Percentiles rank a stretch among this genome's conserved stretches.
Conservation (phyloP, 139 green algal genomes). For the Volvox reticuliferus region DNA sequence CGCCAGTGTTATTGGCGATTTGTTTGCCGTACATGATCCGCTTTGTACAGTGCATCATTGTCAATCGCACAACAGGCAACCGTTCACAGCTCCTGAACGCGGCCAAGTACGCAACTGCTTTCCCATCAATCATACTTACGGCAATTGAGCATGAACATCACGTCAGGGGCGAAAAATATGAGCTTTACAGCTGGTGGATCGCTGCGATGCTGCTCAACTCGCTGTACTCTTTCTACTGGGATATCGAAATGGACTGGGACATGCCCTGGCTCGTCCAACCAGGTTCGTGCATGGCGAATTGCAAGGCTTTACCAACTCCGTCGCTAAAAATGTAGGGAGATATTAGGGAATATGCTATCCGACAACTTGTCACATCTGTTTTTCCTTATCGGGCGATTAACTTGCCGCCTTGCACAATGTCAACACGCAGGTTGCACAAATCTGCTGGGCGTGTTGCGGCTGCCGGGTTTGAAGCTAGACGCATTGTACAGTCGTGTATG, state of each 20-base stretch:
- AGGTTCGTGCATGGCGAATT: background rate
- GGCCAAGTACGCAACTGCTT: slow-evolving; percentile 95
- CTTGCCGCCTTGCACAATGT: background rate
- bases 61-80: slow-evolving; percentile 77
- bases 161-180: slow-evolving; percentile 40
- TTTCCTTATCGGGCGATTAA: no score
- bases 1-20: slow-evolving; percentile 75
- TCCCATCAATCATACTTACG: slow-evolving; percentile 93
- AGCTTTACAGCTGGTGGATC: slow-evolving; percentile 86
- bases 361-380: no score
- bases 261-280: slow-evolving; percentile 75
- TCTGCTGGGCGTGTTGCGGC: background rate
- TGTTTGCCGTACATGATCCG: slow-evolving; percentile 88
- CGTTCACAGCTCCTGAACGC: slow-evolving; percentile 86
- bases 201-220: slow-evolving; percentile 84
- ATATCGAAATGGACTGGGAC: slow-evolving; percentile 96
- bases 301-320: no score
- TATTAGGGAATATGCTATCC: no score
- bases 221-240: slow-evolving; percentile 96
- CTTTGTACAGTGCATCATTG: slow-evolving; percentile 92
- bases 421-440: background rate
- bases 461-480: slow-evolving; percentile 39
- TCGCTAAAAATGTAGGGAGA: no score
- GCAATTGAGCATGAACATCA: slow-evolving; percentile 83
- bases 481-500: slow-evolving; percentile 52